Conservation (phyloP, 1,284 basidiomycete genomes). For the Fistulinella cinereoalba region DNA sequence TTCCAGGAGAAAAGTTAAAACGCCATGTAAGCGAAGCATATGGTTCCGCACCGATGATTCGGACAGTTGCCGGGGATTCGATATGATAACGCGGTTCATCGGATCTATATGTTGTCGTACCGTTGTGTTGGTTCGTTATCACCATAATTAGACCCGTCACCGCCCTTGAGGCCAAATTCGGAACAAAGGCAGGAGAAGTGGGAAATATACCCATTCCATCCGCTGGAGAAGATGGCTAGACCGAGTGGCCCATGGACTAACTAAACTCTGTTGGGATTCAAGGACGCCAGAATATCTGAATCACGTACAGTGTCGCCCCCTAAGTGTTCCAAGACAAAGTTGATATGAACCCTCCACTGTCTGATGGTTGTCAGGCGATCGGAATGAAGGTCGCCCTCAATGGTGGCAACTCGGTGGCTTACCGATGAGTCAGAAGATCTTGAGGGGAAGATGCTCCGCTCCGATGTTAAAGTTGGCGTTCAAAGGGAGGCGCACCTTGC, state of each 20-base stretch:
- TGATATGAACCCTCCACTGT: constrained; percentile 6
- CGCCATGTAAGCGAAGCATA: constrained; percentile 7
- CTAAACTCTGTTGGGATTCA: constrained; percentile 3
- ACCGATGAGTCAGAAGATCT: no score
- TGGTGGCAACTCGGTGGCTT: background rate
- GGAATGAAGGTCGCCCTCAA: background rate
- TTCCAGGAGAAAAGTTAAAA: background rate
- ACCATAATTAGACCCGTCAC: constrained; percentile 5
- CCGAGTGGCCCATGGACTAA: background rate
- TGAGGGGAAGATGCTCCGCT: background rate
- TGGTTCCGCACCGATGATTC: constrained; percentile 4
- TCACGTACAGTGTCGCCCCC: background rate
- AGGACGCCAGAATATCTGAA: background rate
- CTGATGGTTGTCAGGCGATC: constrained; percentile 25
- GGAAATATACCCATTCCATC: background rate
- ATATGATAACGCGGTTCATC: constrained; percentile 10
- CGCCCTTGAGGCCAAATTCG: constrained; percentile 6
- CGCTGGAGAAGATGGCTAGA: constrained; percentile 4
- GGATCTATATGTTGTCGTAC: constrained; percentile 23
- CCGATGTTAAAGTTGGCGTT: background rate
- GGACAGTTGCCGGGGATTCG: background rate
- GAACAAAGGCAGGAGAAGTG: constrained; percentile 16
- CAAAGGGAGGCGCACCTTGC: no score
- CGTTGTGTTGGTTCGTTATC: constrained; percentile 21
- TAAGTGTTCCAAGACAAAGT: constrained; percentile 1